These are phyloP conservation scores for Tolypocladium amazonense DNA, from an alignment of 2,329 filamentous ascomycete genomes.

Conservation along the genomic window DNA sequence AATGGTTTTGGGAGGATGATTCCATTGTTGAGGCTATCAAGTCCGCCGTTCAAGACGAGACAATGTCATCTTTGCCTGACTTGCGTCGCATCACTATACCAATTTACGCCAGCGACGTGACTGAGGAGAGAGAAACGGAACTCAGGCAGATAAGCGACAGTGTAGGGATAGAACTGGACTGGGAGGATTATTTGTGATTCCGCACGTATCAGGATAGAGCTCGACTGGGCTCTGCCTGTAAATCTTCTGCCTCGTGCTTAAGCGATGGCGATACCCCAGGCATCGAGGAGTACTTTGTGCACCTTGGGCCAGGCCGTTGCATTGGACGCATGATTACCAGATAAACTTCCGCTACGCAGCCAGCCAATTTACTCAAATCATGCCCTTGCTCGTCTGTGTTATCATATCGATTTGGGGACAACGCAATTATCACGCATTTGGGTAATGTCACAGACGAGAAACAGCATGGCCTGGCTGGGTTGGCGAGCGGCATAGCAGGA, in stretches of 20 bases:
- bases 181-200: neutral
- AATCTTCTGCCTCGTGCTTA: too few relatives aligned
- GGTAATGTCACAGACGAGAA: too few relatives aligned
- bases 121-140: neutral
- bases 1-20: neutral
- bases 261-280: too few relatives aligned
- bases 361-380: neutral
- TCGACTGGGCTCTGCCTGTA: too few relatives aligned
- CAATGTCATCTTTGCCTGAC: neutral
- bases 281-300: too few relatives aligned
- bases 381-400: neutral
- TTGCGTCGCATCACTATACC: neutral
- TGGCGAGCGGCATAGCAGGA: too few relatives aligned
- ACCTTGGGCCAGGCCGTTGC: neutral
- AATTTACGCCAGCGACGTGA: neutral
- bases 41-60: neutral
- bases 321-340: neutral
- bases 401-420: too few relatives aligned
- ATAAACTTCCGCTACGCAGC: neutral
- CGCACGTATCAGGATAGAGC: neutral
- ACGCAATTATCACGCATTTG: too few relatives aligned
- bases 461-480: too few relatives aligned
- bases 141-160: neutral
- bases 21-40: neutral
- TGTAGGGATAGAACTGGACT: neutral